These are phyloP conservation scores for Cardamine chenopodiifolia DNA, from an alignment of 345 rosid genomes.

Conservation along the genomic window DNA sequence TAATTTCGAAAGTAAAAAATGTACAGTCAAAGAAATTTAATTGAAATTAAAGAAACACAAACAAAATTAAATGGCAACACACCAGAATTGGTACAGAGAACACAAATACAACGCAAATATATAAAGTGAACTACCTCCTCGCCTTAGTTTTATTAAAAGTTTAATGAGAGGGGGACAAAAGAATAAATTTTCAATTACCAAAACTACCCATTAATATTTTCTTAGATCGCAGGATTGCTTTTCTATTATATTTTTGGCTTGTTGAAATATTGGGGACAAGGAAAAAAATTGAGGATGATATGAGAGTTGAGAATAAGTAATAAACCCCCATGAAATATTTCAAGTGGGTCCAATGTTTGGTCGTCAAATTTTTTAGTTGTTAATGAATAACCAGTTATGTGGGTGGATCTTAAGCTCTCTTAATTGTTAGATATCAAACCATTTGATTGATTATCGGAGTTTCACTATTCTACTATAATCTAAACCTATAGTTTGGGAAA, in stretches of 20 bases:
- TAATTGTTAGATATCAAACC: constrained; percentile 18
- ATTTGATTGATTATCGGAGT: constrained; percentile 1
- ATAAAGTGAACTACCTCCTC: constrained; percentile 41
- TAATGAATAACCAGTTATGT: constrained; percentile 26
- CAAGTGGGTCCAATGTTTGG: constrained; percentile 40
- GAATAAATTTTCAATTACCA: constrained; percentile 33
- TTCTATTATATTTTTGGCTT: constrained; percentile 14
- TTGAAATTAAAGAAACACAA: constrained; percentile 51
- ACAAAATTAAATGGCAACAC: constrained; percentile 48
- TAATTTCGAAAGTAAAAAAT: constrained; percentile 50
- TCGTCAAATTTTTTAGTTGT: constrained; percentile 23
- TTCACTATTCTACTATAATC: constrained; percentile 17
- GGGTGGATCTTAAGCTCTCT: constrained; percentile 12
- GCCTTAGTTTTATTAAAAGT: constrained; percentile 36
- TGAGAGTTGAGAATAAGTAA: not conserved
- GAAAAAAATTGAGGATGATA: constrained; percentile 4
- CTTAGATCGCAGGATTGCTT: not conserved
- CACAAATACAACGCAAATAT: constrained; percentile 40
- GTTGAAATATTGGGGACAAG: constrained; percentile 36
- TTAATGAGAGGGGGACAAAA: constrained; percentile 41
- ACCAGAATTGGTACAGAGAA: constrained; percentile 48
- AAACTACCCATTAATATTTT: constrained; percentile 35
- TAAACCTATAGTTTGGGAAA: not conserved
- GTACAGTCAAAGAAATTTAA: constrained; percentile 53
- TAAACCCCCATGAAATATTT: constrained; percentile 25